Evolutionary conservation across 306 rosid species (phyloP).

Genomic region (Coriaria nepalensis): DNA sequence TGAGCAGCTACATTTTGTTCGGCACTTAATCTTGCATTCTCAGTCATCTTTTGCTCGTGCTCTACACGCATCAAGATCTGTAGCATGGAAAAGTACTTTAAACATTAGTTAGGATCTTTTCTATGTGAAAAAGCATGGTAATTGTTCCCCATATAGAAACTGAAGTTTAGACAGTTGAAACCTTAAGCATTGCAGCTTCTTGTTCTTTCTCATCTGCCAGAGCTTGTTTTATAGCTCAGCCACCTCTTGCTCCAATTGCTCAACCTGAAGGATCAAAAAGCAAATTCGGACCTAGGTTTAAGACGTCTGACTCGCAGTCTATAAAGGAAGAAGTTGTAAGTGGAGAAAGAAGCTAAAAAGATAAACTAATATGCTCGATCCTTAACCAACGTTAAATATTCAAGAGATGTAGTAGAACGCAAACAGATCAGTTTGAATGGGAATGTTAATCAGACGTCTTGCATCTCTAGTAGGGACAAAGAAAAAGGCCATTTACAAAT

Average conservation of each 20-base stretch:
- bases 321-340: too few relatives aligned
- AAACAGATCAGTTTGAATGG: too few relatives aligned
- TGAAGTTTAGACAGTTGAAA: conserved; percentile 16
- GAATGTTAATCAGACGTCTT: too few relatives aligned
- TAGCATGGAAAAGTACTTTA: conserved; percentile 17
- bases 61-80: conserved; percentile 65
- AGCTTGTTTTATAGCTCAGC: conserved; percentile 37
- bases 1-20: conserved; percentile 74
- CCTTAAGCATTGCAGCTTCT: conserved; percentile 89
- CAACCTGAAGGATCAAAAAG: conserved; percentile 45
- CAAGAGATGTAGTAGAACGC: too few relatives aligned
- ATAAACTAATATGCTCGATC: too few relatives aligned
- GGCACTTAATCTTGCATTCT: conserved; percentile 74
- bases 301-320: not conserved
- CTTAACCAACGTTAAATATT: too few relatives aligned
- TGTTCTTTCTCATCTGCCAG: conserved; percentile 74
- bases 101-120: not conserved
- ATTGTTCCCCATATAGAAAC: not conserved
- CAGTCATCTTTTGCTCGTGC: conserved; percentile 77
- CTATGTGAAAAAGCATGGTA: not conserved
- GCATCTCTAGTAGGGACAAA: too few relatives aligned
- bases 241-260: conserved; percentile 76
- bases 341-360: not conserved
- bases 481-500: too few relatives aligned
- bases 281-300: conserved; percentile 13